Evolutionary conservation across 176 grass and related monocot species (phyloP), one percentile per base, ranked within the genome.

Genomic region (Carex pumila): DNA sequence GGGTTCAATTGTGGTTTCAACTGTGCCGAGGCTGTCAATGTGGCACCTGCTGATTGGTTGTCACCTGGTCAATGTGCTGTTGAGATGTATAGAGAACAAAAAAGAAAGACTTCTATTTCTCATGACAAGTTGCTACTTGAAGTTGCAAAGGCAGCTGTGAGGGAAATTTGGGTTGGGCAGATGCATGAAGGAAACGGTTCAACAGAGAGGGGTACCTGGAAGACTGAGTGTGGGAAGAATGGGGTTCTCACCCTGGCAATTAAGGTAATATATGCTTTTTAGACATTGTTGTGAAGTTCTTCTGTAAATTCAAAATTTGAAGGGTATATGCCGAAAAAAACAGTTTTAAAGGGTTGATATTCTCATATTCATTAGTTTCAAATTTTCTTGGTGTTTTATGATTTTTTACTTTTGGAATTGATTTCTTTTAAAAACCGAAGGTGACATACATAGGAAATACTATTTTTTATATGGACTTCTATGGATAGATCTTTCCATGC

Each of bases 1-100:
- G 96, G 96, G 12, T 98, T 98, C 88, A 98, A 95, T 69, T 98
- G 89, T 71, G 96, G 96, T 30, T 98, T 98, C 91, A 98, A 98
- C 81, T 98, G 96, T 86, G 96, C 96, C 0, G 96, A 98, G 83
- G 96, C 96, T 12, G 96, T 98, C 84, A 98, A 98, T 86, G 85
- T 98, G 3, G 89, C 96, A 80, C 96, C 93, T 66, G 83, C 91
- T 60, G 96, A 98, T 79, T 98, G 96, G 96, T 62, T 98, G 34
- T 93, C 89, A 84, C 89, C 85, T 86, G 96, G 96, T 66, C 91
- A 93, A 54, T 90, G 82, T 22, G 96, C 96, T 66, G 86, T 95
- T 72, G 92, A 98, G 86, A 84, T 90, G 18, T 98, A 98, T 52
- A 90, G 96, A 81, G 83, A 90, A 49, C 96, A 98, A 87, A 85